Evolutionary conservation across 1,284 basidiomycete genomes (phyloP), one percentile per base, ranked within the genome.

Genomic region (Flammula alnicola): DNA sequence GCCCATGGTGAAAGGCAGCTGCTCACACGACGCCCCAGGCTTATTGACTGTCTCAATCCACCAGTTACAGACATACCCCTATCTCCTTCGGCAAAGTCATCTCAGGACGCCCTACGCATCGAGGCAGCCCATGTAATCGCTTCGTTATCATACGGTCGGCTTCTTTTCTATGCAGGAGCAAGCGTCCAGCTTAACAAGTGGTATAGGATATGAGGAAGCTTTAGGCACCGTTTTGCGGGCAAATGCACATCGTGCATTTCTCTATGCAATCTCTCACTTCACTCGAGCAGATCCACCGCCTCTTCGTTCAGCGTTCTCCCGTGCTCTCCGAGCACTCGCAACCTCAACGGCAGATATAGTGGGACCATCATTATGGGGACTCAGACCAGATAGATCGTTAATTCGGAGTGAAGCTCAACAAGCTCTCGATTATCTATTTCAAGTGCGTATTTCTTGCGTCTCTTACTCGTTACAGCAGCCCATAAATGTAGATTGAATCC

Each of bases 91-190:
- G 67, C 52, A 64, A 55, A 1, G n/a, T n/a, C n/a, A n/a, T n/a
- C n/a, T n/a, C 51, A 79, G 12, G 79, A 82, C 25, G 72, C 83
- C 5, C 50, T 66, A 9, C 78, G 83, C 6, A 74, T 83, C 39
- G 88, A 91, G 60, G 85, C 88, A 0, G 85, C 87, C 0, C 84
- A 89, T 58, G 76, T 91, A 31, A 73, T 91, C 12, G 77, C 86
- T 0, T 91, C 88, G 0, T 72, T 91, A 8, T 78, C 87, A 0
- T 85, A 86, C 53, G 86, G 84, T 83, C 51, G 39, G 63, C 53
- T 0, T 26, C 7, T 5, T 7, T 32, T 36, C 22, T 17, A 10
- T 23, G 37, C 17, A 41, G 23, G 25, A 14, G 7, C 20, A 22
- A 12, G 3, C 38, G 27, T 49, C 27, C 29, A 19, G 49, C 8